These are phyloP conservation scores for Penicillium freii DNA, from an alignment of 2,329 filamentous ascomycete species.

Conservation along the genomic window DNA sequence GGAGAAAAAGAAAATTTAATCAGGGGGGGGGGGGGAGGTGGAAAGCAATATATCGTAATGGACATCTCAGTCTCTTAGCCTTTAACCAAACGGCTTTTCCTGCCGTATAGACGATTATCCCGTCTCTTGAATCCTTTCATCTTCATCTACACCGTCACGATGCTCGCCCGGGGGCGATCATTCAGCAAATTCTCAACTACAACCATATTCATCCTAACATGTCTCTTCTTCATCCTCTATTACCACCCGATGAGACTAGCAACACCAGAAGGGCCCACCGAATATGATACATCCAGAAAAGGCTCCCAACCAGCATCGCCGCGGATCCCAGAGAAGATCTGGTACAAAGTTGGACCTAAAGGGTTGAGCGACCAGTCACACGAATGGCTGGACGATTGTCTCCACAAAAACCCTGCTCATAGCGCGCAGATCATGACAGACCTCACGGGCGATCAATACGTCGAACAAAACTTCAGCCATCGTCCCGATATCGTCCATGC, in stretches of 20 bases:
- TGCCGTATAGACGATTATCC: neutral
- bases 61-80: neutral
- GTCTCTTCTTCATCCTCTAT: slow-evolving; percentile 8
- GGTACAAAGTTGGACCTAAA: slow-evolving; percentile 7
- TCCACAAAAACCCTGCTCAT: slow-evolving; percentile 5
- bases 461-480: neutral
- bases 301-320: neutral
- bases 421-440: slow-evolving; percentile 6
- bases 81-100: neutral
- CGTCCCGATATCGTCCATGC: slow-evolving; percentile 2
- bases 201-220: slow-evolving; percentile 3
- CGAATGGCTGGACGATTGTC: slow-evolving; percentile 2
- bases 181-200: slow-evolving; percentile 2
- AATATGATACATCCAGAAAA: neutral
- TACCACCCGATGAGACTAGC: neutral
- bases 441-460: slow-evolving; percentile 2
- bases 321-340: slow-evolving; percentile 4
- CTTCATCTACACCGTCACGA: neutral
- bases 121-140: neutral
- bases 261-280: neutral
- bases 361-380: slow-evolving; percentile 1
- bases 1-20: neutral
- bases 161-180: neutral
- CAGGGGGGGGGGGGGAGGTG: neutral
- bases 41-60: neutral